These are phyloP conservation scores for Gilbertella persicaria DNA, from an alignment of 371 early-diverging fungal species.

Conservation along the genomic window DNA sequence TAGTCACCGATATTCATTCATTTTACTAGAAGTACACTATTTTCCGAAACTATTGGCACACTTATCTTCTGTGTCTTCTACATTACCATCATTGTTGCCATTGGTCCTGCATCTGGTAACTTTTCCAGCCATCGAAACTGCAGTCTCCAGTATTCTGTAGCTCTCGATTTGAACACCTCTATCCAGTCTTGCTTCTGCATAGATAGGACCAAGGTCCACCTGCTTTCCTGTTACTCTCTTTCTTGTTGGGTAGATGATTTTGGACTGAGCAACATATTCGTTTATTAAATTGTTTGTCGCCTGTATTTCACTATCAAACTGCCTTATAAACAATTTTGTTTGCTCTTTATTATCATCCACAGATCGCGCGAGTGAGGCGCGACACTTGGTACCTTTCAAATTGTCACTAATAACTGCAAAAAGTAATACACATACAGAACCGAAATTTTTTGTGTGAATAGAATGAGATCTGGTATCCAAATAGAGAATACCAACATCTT, in stretches of 20 bases:
- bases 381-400: conserved; percentile 12
- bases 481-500: too few species aligned
- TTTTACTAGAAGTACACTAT: too few species aligned
- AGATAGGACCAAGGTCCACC: conserved; percentile 9
- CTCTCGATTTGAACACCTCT: conserved; percentile 7
- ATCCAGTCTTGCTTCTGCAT: conserved; percentile 13
- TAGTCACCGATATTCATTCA: too few species aligned
- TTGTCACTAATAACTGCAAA: conserved; percentile 16
- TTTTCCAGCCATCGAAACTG: conserved; percentile 8
- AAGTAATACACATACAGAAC: conserved; percentile 8
- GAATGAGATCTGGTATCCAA: too few species aligned
- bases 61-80: conserved; percentile 2
- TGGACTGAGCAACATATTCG: conserved; percentile 10
- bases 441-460: too few species aligned
- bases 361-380: conserved; percentile 12
- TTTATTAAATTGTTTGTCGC: conserved; percentile 13
- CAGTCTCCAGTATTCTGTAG: conserved; percentile 9
- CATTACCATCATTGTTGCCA: conserved; percentile 3
- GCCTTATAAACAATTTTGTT: conserved; percentile 11
- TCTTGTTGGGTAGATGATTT: conserved; percentile 10
- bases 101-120: not conserved
- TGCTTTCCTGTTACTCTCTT: conserved; percentile 13
- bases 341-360: conserved; percentile 8
- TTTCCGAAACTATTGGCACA: too few species aligned
- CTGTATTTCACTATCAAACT: conserved; percentile 18